Conservation (phyloP, 1,284 basidiomycete genomes). For the Tilletia walkeri region DNA sequence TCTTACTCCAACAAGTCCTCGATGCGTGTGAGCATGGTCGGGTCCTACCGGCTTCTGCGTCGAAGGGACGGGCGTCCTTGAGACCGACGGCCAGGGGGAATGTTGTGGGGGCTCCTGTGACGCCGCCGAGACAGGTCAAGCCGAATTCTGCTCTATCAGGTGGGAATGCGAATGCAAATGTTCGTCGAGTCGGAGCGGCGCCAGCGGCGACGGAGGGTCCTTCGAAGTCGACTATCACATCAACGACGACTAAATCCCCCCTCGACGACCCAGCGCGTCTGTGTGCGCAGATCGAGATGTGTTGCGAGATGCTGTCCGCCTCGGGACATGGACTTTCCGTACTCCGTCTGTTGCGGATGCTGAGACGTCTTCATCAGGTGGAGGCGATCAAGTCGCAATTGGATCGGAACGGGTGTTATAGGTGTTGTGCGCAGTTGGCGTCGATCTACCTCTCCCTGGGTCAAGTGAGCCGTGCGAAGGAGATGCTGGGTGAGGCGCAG, state of each 20-base stretch:
- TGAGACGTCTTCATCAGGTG: conserved; percentile 27
- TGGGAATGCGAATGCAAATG: background rate
- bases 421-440: conserved; percentile 28
- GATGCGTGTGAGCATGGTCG: conserved; percentile 7
- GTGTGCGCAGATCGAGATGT: conserved; percentile 27
- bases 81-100: background rate
- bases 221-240: background rate
- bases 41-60: background rate
- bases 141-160: too few species aligned
- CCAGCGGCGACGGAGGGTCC: background rate
- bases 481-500: conserved; percentile 18
- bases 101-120: background rate
- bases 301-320: conserved; percentile 32
- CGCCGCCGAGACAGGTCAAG: too few species aligned
- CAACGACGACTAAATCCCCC: conserved; percentile 18
- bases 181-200: background rate
- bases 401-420: conserved; percentile 22
- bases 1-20: conserved; percentile 13
- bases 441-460: conserved; percentile 30
- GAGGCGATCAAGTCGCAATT: background rate
- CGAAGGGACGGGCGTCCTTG: background rate
- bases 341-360: conserved; percentile 33
- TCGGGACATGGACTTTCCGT: conserved; percentile 31
- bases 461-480: conserved; percentile 24
- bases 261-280: conserved; percentile 29